Conservation (phyloP, 306 rosid genomes). For the Ceratonia siliqua region DNA sequence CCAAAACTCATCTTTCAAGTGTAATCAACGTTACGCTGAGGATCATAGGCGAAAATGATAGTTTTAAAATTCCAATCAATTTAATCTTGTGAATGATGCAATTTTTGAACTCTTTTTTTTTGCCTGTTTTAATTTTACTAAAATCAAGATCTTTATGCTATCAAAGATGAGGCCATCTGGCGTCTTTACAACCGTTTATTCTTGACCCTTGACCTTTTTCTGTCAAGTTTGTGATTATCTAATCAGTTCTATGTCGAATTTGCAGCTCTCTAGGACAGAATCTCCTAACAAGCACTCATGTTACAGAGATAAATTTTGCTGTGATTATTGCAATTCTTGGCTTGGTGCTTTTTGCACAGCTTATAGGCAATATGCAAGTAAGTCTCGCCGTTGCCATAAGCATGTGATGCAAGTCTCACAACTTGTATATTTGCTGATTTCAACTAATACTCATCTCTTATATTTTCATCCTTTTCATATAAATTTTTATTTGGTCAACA, state of each 20-base stretch:
- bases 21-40: too few relatives aligned
- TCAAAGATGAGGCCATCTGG: too few relatives aligned
- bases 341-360: conserved; percentile 58
- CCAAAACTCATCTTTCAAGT: too few relatives aligned
- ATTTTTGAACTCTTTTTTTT: too few relatives aligned
- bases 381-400: conserved; percentile 6
- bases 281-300: conserved; percentile 51
- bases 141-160: too few relatives aligned
- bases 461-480: not conserved
- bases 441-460: not conserved
- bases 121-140: too few relatives aligned
- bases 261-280: conserved; percentile 62
- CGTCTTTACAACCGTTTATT: not conserved
- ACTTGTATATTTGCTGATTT: not conserved
- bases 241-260: conserved; percentile 30
- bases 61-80: too few relatives aligned
- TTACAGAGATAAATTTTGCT: conserved; percentile 59
- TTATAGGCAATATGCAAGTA: conserved; percentile 67
- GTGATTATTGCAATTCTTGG: conserved; percentile 58
- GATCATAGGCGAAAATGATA: too few relatives aligned
- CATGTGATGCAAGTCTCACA: not conserved
- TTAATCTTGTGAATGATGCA: too few relatives aligned
- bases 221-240: conserved; percentile 3
- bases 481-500: conserved; percentile 27
- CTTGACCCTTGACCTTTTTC: not conserved